phyloP scores from a whole-genome alignment of 257 asterid genomes.

The Salvia hispanica region DNA sequence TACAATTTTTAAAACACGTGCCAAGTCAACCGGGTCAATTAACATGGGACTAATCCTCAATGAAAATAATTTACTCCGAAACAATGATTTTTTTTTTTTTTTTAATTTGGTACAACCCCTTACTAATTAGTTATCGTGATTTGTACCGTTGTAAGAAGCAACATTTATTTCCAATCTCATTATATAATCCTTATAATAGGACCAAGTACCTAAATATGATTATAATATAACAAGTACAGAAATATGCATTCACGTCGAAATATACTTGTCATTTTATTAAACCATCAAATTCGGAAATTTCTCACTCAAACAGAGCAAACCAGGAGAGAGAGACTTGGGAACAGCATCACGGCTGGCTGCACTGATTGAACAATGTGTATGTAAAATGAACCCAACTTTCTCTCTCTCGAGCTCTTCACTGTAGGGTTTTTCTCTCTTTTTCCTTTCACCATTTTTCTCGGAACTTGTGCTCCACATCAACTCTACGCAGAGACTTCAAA shows the following conservation, averaged over 20 bases:
- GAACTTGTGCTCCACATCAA: slow-evolving; percentile 21
- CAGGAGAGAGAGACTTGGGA: slow-evolving; percentile 36
- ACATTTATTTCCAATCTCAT: no score
- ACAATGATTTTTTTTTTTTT: no score
- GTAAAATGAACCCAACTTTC: slow-evolving; percentile 19
- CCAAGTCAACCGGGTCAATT: no score
- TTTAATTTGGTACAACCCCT: no score
- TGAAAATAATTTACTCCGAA: no score
- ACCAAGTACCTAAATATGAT: no score
- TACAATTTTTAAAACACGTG: no score
- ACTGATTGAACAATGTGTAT: slow-evolving; percentile 18
- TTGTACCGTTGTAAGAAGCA: no score
- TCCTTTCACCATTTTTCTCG: slow-evolving; percentile 27
- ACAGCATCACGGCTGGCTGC: slow-evolving; percentile 32
- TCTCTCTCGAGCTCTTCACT: slow-evolving; percentile 26
- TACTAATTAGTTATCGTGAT: no score
- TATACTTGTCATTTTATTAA: not conserved
- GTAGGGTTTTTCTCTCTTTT: slow-evolving; percentile 27
- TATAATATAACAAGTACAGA: not conserved
- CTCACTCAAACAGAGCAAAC: slow-evolving; percentile 18
- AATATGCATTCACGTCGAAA: not conserved
- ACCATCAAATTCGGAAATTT: not conserved
- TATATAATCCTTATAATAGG: no score
- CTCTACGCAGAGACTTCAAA: not conserved
- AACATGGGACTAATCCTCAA: no score